Evolutionary conservation across 73 alveolate genomes (phyloP).

Genomic region (Durusdinium trenchii): DNA sequence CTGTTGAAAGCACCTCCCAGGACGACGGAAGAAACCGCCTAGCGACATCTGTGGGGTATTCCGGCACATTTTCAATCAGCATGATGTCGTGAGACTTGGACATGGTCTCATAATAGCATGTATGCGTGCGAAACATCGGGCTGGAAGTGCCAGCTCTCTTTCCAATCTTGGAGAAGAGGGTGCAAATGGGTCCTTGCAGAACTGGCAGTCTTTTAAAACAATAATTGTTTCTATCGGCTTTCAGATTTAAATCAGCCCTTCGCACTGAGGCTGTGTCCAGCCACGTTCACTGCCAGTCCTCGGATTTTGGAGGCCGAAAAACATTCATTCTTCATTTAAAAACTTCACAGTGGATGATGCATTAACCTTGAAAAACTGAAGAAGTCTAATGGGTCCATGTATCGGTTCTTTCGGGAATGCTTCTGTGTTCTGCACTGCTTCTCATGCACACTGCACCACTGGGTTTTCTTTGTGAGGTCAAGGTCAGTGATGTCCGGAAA

Average conservation of each 20-base stretch:
- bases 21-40: not conserved
- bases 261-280: not conserved
- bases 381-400: too few species aligned
- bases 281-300: not conserved
- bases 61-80: not conserved
- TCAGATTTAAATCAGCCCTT: too few species aligned
- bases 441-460: not conserved
- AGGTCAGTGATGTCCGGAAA: not conserved
- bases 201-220: too few species aligned
- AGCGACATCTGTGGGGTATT: not conserved
- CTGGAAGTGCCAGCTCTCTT: not conserved
- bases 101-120: too few species aligned
- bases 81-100: not conserved
- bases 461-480: not conserved
- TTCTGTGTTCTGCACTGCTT: too few species aligned
- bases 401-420: too few species aligned
- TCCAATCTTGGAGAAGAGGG: not conserved
- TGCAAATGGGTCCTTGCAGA: not conserved
- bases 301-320: too few species aligned
- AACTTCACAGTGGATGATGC: too few species aligned
- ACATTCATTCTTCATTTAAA: too few species aligned
- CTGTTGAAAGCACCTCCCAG: not conserved
- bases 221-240: too few species aligned
- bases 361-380: too few species aligned
- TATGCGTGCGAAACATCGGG: not conserved